These are phyloP conservation scores for Talaromyces piceae DNA, from an alignment of 2,329 filamentous ascomycete genomes.

Conservation along the genomic window DNA sequence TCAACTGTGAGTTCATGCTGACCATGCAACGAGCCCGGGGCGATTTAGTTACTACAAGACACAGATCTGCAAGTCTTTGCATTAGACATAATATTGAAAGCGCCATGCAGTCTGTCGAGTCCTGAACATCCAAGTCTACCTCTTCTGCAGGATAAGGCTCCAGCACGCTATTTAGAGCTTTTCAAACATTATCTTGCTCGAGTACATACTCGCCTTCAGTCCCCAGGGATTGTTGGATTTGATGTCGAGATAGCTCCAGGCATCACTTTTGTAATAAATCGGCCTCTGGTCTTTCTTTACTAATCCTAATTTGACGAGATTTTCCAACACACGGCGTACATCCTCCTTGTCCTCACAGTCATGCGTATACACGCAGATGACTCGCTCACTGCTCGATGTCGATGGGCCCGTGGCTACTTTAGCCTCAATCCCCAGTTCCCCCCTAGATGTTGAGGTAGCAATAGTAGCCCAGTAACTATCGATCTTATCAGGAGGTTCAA, in stretches of 20 bases:
- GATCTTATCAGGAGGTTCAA: slow-evolving; percentile 16
- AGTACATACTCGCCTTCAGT: slow-evolving; percentile 47
- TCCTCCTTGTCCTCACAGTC: slow-evolving; percentile 65
- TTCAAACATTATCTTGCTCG: slow-evolving; percentile 27
- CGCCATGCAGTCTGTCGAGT: neutral
- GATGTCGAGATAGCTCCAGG: slow-evolving; percentile 60
- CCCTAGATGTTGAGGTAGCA: slow-evolving; percentile 58
- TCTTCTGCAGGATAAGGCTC: neutral
- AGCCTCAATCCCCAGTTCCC: slow-evolving; percentile 62
- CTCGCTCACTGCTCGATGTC: neutral
- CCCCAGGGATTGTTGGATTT: slow-evolving; percentile 54
- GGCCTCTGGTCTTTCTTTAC: slow-evolving; percentile 35
- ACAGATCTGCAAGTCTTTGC: neutral
- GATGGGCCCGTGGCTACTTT: slow-evolving; percentile 56
- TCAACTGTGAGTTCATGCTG: no score
- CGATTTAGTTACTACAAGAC: no score
- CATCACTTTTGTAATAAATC: slow-evolving; percentile 76
- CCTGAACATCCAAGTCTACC: neutral
- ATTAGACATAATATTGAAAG: neutral
- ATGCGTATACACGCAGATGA: slow-evolving; percentile 57
- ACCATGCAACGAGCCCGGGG: no score
- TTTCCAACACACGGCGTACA: slow-evolving; percentile 58
- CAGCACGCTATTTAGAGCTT: slow-evolving; percentile 9
- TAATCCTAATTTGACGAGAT: slow-evolving; percentile 56
- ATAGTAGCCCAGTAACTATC: slow-evolving; percentile 50